These are phyloP conservation scores for Sclerotinia borealis DNA, from an alignment of 2,329 filamentous ascomycete genomes.

Conservation along the genomic window DNA sequence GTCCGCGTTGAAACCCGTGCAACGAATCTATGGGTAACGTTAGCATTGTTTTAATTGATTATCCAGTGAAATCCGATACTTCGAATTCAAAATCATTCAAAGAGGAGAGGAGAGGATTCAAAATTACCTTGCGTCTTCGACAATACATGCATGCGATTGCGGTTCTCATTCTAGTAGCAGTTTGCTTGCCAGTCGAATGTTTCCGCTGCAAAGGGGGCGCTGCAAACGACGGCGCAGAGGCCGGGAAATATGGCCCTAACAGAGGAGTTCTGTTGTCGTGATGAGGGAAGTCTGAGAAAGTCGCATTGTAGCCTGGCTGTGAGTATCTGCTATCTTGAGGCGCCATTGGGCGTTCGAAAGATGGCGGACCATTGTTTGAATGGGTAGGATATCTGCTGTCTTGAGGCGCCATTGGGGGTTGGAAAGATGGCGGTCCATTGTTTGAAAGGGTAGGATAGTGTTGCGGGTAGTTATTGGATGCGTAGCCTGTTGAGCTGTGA, in stretches of 20 bases:
- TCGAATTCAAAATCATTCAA: not conserved
- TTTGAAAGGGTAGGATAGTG: not conserved
- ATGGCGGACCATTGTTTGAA: not conserved
- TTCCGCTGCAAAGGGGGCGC: slow-evolving; percentile 21
- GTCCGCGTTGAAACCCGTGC: slow-evolving; percentile 67
- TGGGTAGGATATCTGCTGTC: not conserved
- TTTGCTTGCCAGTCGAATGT: slow-evolving; percentile 37
- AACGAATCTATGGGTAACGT: slow-evolving; percentile 54
- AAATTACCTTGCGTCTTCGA: slow-evolving; percentile 49
- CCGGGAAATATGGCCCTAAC: not conserved
- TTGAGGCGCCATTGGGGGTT: not conserved
- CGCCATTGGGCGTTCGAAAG: not conserved
- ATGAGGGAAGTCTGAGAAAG: not conserved
- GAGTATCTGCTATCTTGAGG: not conserved
- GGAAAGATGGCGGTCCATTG: not conserved
- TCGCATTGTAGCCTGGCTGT: not conserved
- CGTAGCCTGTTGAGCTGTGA: not conserved
- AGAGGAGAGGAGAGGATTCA: not conserved
- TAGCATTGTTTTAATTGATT: slow-evolving; percentile 10
- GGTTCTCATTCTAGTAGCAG: slow-evolving; percentile 53
- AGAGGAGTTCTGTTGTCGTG: slow-evolving; percentile 23
- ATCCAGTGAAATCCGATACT: not conserved
- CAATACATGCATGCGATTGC: slow-evolving; percentile 57
- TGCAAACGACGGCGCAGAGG: slow-evolving; percentile 18
- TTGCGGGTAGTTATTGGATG: not conserved